Evolutionary conservation across 306 rosid genomes (phyloP).

Genomic region (Crotalaria pallida): DNA sequence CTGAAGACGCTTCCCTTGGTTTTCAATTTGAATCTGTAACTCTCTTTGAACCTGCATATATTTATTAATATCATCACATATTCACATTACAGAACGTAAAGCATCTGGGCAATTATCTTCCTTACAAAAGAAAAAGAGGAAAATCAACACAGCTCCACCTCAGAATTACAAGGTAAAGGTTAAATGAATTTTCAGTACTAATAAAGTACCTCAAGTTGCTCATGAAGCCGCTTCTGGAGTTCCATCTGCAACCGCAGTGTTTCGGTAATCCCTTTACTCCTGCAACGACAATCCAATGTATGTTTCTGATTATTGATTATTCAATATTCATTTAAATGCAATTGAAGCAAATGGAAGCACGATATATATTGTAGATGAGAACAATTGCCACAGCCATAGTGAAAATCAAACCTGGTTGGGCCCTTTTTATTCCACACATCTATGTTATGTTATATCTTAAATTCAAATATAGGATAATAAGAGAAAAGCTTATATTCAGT

Average conservation of each 20-base stretch:
- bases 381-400: background rate
- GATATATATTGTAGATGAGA: background rate
- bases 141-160: background rate
- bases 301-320: background rate
- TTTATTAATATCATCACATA: conserved; percentile 29
- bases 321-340: background rate
- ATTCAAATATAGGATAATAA: background rate
- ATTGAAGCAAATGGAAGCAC: background rate
- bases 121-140: background rate
- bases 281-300: conserved; percentile 22
- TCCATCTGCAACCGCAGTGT: conserved; percentile 92
- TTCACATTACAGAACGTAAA: conserved; percentile 9
- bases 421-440: background rate
- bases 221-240: conserved; percentile 96
- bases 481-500: background rate
- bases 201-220: conserved; percentile 82
- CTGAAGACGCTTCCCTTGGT: conserved; percentile 74
- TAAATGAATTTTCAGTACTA: background rate
- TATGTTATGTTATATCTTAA: background rate
- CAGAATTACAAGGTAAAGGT: background rate
- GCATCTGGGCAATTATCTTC: background rate
- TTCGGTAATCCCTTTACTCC: conserved; percentile 86
- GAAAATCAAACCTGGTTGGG: background rate
- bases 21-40: conserved; percentile 80
- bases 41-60: conserved; percentile 67